A percentile compares a stretch with the other conserved stretches of the same genome.
phyloP scores from a whole-genome alignment of 139 green algal species.

The Dunaliella sp. region DNA sequence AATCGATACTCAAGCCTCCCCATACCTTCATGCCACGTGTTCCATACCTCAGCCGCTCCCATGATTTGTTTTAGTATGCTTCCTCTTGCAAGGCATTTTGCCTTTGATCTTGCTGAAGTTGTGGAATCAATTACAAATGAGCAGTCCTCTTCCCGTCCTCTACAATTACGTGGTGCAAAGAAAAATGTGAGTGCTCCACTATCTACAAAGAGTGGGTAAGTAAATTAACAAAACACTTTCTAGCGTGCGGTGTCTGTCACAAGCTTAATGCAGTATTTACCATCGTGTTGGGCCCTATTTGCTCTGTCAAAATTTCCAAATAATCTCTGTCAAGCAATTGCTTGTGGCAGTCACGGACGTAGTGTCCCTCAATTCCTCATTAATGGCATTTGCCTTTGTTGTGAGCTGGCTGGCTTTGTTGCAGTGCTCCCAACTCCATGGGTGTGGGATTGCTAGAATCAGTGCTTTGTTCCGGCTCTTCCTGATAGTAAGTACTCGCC shows the following conservation, averaged over 20 bases:
- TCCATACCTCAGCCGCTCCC: too few species aligned
- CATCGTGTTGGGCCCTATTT: background rate
- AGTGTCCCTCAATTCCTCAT: conserved; percentile 6
- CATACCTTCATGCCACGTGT: too few species aligned
- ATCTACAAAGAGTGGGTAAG: conserved; percentile 1
- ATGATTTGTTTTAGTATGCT: too few species aligned
- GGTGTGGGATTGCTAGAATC: background rate
- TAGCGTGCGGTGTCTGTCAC: background rate
- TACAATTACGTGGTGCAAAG: too few species aligned
- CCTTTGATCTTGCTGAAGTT: too few species aligned
- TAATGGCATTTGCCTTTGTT: background rate
- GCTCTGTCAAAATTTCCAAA: background rate
- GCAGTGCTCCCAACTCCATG: conserved; percentile 9
- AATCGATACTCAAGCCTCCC: too few species aligned
- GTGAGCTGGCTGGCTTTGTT: background rate
- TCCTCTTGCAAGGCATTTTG: too few species aligned
- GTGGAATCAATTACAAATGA: too few species aligned
- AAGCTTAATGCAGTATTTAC: background rate
- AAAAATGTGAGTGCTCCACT: too few species aligned
- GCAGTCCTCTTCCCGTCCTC: too few species aligned
- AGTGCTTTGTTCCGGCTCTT: background rate
- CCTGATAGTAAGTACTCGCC: background rate
- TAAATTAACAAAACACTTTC: background rate
- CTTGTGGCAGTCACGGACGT: background rate
- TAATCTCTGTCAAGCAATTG: background rate